These are phyloP conservation scores for Cryomyces antarcticus DNA, from an alignment of 495 filamentous ascomycete genomes.

Conservation along the genomic window DNA sequence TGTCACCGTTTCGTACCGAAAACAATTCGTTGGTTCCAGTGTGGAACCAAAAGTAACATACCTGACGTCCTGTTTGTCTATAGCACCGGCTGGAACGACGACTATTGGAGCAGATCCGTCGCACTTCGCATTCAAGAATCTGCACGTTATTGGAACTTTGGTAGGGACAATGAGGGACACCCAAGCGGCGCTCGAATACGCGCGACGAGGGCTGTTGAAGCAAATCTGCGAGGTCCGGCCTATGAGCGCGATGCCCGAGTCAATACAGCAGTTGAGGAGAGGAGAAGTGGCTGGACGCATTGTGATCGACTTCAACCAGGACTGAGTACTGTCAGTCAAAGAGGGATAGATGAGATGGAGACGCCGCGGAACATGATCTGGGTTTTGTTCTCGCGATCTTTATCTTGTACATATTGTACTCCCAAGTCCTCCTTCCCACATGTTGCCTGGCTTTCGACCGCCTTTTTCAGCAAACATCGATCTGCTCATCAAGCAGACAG, in stretches of 20 bases:
- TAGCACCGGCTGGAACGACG: conserved; percentile 14
- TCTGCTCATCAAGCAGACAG: not conserved
- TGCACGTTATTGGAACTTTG: conserved; percentile 26
- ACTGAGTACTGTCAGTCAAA: not conserved
- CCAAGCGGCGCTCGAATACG: conserved; percentile 25
- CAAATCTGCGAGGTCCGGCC: conserved; percentile 16
- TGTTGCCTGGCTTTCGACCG: no score
- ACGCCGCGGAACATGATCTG: no score
- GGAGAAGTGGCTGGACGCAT: conserved; percentile 28
- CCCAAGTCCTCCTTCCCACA: no score
- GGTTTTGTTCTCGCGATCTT: no score
- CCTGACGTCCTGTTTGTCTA: not conserved
- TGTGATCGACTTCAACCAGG: conserved; percentile 28
- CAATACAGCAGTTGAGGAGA: conserved; percentile 15
- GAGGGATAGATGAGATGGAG: no score
- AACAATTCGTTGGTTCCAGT: not conserved
- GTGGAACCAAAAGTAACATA: not conserved
- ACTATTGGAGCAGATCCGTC: conserved; percentile 24
- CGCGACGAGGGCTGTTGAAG: conserved; percentile 21
- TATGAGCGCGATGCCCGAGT: conserved; percentile 14
- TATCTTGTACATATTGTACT: no score
- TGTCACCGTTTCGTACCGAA: not conserved
- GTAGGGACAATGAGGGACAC: conserved; percentile 28
- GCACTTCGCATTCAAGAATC: conserved; percentile 23
- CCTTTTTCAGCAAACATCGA: not conserved